Conservation (phyloP, 306 rosid genomes). For the Rosa lucieae region DNA sequence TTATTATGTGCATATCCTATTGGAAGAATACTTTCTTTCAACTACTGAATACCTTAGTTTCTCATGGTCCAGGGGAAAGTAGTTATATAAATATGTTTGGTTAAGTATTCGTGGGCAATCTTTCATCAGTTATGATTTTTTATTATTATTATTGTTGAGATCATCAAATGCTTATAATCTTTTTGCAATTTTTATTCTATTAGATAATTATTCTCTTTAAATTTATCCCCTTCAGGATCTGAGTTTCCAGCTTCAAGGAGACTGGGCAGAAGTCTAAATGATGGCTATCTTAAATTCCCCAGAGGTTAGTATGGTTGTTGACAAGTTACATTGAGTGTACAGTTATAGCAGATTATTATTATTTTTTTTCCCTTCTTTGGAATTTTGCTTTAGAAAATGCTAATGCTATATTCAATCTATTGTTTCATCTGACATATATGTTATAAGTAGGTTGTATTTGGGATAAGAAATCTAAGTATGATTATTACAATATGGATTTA, state of each 20-base stretch:
- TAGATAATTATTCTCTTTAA: neutral
- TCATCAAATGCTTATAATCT: neutral
- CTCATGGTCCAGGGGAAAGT: neutral
- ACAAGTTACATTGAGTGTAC: neutral
- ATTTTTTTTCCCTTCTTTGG: neutral
- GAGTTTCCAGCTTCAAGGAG: slow-evolving; percentile 54
- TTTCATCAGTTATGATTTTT: neutral
- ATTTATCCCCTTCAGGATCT: slow-evolving; percentile 38
- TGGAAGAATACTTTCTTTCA: neutral
- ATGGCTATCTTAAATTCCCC: slow-evolving; percentile 55
- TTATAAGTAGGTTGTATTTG: neutral
- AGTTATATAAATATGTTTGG: neutral
- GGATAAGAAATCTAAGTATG: neutral
- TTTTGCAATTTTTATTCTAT: slow-evolving; percentile 3
- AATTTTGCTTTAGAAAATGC: neutral
- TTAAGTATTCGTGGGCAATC: neutral
- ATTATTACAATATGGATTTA: neutral
- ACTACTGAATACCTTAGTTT: neutral
- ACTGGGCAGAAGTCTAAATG: slow-evolving; percentile 38
- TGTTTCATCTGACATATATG: neutral
- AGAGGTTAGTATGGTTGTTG: slow-evolving; percentile 51
- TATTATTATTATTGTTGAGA: slow-evolving; percentile 7
- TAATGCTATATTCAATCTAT: neutral
- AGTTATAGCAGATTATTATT: neutral
- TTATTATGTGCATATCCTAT: neutral